phyloP scores from a whole-genome alignment of 106 monocot species.

The Allium sativum region DNA sequence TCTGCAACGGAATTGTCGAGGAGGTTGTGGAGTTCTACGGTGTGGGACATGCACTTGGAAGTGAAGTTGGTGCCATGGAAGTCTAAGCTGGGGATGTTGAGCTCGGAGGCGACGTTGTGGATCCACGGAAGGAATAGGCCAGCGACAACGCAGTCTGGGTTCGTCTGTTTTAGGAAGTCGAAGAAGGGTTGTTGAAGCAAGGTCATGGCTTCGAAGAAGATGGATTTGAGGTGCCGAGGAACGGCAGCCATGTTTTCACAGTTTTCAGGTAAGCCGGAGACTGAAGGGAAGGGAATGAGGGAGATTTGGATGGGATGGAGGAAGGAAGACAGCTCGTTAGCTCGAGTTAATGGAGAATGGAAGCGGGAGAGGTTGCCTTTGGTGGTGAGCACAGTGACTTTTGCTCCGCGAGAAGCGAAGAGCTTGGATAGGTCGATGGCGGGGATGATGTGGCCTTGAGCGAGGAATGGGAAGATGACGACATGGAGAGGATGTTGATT shows the following conservation, averaged over 20 bases:
- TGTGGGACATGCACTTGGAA: background rate
- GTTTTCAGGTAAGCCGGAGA: too few species aligned
- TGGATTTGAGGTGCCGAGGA: background rate
- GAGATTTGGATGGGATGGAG: background rate
- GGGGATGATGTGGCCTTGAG: too few species aligned
- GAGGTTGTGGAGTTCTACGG: background rate
- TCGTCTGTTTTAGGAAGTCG: background rate
- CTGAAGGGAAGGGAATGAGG: background rate
- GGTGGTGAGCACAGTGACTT: conserved; percentile 1
- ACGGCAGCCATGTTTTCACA: too few species aligned
- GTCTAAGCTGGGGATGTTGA: background rate
- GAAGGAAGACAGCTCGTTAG: background rate
- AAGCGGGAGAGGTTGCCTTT: background rate
- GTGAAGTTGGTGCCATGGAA: conserved; percentile 13
- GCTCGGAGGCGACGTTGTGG: too few species aligned
- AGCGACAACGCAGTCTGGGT: background rate
- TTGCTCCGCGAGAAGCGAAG: too few species aligned
- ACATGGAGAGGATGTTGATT: too few species aligned
- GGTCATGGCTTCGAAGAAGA: background rate
- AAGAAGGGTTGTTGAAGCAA: background rate
- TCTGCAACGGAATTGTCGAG: background rate
- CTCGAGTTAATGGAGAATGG: background rate
- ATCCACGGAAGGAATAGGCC: too few species aligned
- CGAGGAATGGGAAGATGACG: too few species aligned
- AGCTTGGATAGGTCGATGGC: too few species aligned